Evolutionary conservation across 768 basidiomycete species (phyloP).

Genomic region (Cystofilobasidium capitatum): DNA sequence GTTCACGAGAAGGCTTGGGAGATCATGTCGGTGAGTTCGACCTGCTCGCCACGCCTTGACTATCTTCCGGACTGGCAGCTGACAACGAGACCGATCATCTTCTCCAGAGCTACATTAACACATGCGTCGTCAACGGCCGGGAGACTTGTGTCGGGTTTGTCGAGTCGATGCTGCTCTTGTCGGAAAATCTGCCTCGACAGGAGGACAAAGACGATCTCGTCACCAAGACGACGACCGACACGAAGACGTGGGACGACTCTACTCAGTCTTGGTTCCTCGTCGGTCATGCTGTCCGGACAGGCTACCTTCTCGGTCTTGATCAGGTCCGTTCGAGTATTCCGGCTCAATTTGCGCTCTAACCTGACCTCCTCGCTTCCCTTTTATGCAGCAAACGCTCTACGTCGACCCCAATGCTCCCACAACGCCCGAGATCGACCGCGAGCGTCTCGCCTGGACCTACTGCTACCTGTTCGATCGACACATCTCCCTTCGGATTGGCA

Average conservation of each 20-base stretch:
- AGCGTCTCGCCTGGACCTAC: conserved; percentile 30
- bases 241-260: conserved; percentile 11
- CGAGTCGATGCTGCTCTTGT: conserved; percentile 29
- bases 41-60: not conserved
- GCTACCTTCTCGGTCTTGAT: conserved; percentile 22
- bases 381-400: conserved; percentile 15
- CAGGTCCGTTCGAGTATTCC: not conserved
- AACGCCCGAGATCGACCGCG: conserved; percentile 27
- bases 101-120: conserved; percentile 20
- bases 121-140: conserved; percentile 27
- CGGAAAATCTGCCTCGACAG: conserved; percentile 30
- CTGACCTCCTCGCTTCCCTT: not conserved
- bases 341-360: not conserved
- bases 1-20: conserved; percentile 28
- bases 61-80: no score
- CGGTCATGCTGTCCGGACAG: conserved; percentile 23
- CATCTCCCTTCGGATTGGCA: conserved; percentile 29
- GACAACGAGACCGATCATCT: no score
- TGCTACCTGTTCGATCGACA: conserved; percentile 31
- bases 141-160: conserved; percentile 29
- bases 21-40: conserved; percentile 19
- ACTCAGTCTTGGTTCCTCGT: conserved; percentile 17
- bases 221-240: not conserved
- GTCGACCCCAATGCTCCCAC: not conserved
- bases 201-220: conserved; percentile 8